A percentile compares a stretch with the other conserved stretches of the same genome.
These are phyloP conservation scores for Ananas comosus DNA, from an alignment of 176 grass and related monocot genomes.

Conservation along the genomic window DNA sequence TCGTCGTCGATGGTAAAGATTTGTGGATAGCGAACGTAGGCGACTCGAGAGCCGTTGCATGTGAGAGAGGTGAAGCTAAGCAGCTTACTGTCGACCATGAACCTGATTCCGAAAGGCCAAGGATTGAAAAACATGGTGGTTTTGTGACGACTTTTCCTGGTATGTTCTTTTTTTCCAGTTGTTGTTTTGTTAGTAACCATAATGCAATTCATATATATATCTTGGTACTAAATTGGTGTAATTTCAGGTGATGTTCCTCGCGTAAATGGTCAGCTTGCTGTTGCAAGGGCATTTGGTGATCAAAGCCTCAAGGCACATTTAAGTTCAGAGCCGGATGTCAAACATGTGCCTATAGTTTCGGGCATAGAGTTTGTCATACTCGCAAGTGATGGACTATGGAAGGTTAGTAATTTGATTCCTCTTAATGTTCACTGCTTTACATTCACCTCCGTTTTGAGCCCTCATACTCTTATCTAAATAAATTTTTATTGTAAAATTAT, in stretches of 20 bases:
- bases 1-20: constrained; percentile 93
- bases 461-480: neutral
- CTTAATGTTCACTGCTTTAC: no score
- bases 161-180: constrained; percentile 18
- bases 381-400: constrained; percentile 98
- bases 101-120: constrained; percentile 59
- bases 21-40: constrained; percentile 98
- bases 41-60: constrained; percentile 79
- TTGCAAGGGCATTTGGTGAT: constrained; percentile 96
- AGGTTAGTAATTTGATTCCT: constrained; percentile 42
- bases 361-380: constrained; percentile 87
- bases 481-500: neutral
- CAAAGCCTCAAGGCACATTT: constrained; percentile 93
- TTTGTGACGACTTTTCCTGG: constrained; percentile 97
- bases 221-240: neutral
- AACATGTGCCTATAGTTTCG: constrained; percentile 64
- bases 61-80: constrained; percentile 82
- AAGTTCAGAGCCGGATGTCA: constrained; percentile 90
- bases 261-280: constrained; percentile 98
- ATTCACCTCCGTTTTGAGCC: neutral
- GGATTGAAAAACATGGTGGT: constrained; percentile 92
- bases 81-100: constrained; percentile 97
- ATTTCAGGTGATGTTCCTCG: constrained; percentile 85
- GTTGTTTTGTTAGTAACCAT: neutral
- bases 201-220: neutral